Evolutionary conservation across 495 filamentous ascomycete species (phyloP).

Genomic region (Trichocladium uniseriatum): DNA sequence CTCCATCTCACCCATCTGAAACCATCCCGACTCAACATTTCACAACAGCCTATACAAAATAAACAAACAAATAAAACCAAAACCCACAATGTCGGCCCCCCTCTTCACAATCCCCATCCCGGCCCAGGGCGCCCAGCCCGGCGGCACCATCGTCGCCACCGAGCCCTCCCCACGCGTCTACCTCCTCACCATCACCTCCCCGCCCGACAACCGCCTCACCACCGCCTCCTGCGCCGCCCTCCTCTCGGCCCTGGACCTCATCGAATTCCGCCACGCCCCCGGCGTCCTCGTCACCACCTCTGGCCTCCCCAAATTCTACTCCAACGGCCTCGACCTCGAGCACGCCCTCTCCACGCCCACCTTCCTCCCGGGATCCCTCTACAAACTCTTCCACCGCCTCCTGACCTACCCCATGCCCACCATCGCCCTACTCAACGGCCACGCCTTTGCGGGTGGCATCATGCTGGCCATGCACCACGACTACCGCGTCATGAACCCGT

Average conservation of each 20-base stretch:
- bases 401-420: slow-evolving; percentile 80
- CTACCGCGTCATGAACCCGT: slow-evolving; percentile 64
- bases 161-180: slow-evolving; percentile 51
- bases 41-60: no score
- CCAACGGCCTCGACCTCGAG: slow-evolving; percentile 65
- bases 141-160: slow-evolving; percentile 49
- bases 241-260: slow-evolving; percentile 57
- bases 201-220: slow-evolving; percentile 67
- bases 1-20: no score
- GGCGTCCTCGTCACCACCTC: slow-evolving; percentile 70
- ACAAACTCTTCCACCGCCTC: slow-evolving; percentile 48
- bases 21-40: no score
- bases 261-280: slow-evolving; percentile 55
- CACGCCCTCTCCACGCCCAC: slow-evolving; percentile 39
- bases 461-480: slow-evolving; percentile 82
- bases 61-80: no score
- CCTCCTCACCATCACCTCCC: slow-evolving; percentile 60
- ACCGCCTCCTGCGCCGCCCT: slow-evolving; percentile 55
- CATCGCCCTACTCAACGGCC: slow-evolving; percentile 65
- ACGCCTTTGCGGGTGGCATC: slow-evolving; percentile 69
- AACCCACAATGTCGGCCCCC: slow-evolving; percentile 9
- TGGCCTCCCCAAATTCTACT: slow-evolving; percentile 69
- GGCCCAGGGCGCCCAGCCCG: slow-evolving; percentile 23
- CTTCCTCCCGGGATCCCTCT: slow-evolving; percentile 50
- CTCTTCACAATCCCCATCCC: slow-evolving; percentile 39